Percentiles rank a stretch among this genome's conserved stretches.
These are phyloP conservation scores for Penicillium sp. DNA, from an alignment of 2,329 filamentous ascomycete genomes.

Conservation along the genomic window DNA sequence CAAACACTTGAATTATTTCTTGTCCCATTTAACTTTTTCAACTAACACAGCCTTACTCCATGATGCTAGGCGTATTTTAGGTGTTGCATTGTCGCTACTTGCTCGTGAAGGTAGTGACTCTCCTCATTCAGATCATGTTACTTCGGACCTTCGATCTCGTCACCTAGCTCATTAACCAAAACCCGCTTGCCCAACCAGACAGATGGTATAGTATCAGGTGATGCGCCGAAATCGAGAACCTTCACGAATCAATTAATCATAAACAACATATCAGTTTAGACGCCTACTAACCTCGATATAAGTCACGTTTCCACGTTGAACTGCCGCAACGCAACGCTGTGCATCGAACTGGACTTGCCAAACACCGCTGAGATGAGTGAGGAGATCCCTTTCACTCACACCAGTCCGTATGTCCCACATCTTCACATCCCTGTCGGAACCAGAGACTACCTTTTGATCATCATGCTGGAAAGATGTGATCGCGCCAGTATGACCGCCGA, in stretches of 20 bases:
- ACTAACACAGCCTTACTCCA: too few species aligned
- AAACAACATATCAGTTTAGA: not conserved
- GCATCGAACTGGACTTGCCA: slow-evolving; percentile 99
- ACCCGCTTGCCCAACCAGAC: slow-evolving; percentile 77
- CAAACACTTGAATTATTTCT: not conserved
- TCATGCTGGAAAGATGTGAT: slow-evolving; percentile 99
- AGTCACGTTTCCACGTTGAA: slow-evolving; percentile 85
- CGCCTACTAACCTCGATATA: slow-evolving; percentile 79
- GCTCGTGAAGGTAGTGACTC: not conserved
- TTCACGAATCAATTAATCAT: slow-evolving; percentile 47
- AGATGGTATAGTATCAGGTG: slow-evolving; percentile 76
- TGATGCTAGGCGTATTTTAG: too few species aligned
- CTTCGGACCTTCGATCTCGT: not conserved
- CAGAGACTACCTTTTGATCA: slow-evolving; percentile 91
- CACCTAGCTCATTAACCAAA: slow-evolving; percentile 38
- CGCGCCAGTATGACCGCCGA: slow-evolving; percentile 90
- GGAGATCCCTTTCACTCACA: slow-evolving; percentile 84
- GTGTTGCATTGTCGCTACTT: not conserved
- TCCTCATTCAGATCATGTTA: not conserved
- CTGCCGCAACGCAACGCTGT: slow-evolving; percentile 88
- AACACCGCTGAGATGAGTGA: slow-evolving; percentile 91
- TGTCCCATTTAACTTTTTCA: not conserved
- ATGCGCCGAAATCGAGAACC: slow-evolving; percentile 93
- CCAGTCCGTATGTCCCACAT: slow-evolving; percentile 97
- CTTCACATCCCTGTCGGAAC: slow-evolving; percentile 91